Evolutionary conservation across 2,329 filamentous ascomycete genomes (phyloP), one percentile per base, ranked within the genome.

Genomic region (Fusarium marasasianum): DNA sequence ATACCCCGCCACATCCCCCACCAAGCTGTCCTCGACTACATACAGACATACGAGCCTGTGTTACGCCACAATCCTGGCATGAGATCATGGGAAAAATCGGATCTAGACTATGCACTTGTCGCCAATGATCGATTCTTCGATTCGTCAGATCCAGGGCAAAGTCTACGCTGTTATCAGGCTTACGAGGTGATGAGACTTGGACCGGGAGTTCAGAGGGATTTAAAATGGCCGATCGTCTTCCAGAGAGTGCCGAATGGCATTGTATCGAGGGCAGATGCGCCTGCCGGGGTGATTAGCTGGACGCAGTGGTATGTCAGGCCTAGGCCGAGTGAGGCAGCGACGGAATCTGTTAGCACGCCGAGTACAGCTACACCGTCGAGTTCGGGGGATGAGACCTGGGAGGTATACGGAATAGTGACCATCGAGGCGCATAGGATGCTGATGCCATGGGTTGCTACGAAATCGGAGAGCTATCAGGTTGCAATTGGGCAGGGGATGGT

Each of bases 211-310:
- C 78, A 73, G 33, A 85, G 82, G 70, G 80, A 82, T 37, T 77
- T 86, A n/a, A 77, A 71, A 59, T 82, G 86, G 69, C 82, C 84
- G 2, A 84, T 84, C 47, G 80, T 84, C 24, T 85, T 86, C 65
- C 85, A 86, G 72, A 80, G 77, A 64, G 81, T 84, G 26, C 77
- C 78, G 8, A 75, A 78, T 44, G 85, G 85, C n/a, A 78, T 85
- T 29, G 79, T 84, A 9, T 82, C 81, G 50, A 79, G 85, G 29
- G 81, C 80, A 29, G 78, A 85, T 51, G 84, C 84, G 9, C 78
- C 81, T 6, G 84, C 79, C 17, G 84, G 84, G 13, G 84, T 86
- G 8, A 79, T 80, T 12, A 82, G 85, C 44, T 82, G 85, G 81
- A 83, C 74, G n/a, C 79, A 81, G 62, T 82, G 80, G 73, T 69